Evolutionary conservation across 345 rosid genomes (phyloP).

Genomic region (Trapa bicornis): DNA sequence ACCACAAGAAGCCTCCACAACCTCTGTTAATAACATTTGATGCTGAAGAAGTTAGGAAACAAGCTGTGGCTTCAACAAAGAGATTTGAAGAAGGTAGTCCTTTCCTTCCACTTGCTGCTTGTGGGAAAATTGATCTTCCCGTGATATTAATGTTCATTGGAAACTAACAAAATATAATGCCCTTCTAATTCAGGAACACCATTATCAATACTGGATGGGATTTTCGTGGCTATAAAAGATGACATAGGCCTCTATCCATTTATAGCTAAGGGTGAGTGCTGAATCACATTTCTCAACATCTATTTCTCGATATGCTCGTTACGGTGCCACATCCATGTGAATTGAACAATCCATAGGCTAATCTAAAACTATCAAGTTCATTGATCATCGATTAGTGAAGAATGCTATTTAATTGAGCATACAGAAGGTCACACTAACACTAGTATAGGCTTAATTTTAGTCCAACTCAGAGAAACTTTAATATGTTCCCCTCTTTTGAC

Average conservation of each 20-base stretch:
- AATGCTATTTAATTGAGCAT: not conserved
- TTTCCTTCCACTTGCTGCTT: too few relatives aligned
- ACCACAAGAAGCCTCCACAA: conserved; percentile 41
- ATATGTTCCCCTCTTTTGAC: not conserved
- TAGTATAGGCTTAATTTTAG: not conserved
- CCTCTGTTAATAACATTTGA: conserved; percentile 54
- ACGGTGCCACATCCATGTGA: not conserved
- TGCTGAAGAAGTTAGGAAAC: conserved; percentile 48
- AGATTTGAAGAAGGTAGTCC: conserved; percentile 65
- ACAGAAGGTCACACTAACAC: not conserved
- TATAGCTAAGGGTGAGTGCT: conserved; percentile 46
- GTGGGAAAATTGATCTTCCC: too few relatives aligned
- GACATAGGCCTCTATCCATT: conserved; percentile 78
- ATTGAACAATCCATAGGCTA: not conserved
- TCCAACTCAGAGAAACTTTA: not conserved
- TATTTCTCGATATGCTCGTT: not conserved
- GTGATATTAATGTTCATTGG: too few relatives aligned
- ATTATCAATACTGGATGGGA: conserved; percentile 68
- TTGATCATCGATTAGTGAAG: not conserved
- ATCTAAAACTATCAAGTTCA: not conserved
- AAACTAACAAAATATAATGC: not conserved
- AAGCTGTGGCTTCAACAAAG: conserved; percentile 70
- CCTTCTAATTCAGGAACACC: conserved; percentile 48
- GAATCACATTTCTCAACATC: not conserved
- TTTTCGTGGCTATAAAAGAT: conserved; percentile 79